phyloP scores from a whole-genome alignment of 1,284 basidiomycete genomes.

The Apiotrichum montevideense region DNA sequence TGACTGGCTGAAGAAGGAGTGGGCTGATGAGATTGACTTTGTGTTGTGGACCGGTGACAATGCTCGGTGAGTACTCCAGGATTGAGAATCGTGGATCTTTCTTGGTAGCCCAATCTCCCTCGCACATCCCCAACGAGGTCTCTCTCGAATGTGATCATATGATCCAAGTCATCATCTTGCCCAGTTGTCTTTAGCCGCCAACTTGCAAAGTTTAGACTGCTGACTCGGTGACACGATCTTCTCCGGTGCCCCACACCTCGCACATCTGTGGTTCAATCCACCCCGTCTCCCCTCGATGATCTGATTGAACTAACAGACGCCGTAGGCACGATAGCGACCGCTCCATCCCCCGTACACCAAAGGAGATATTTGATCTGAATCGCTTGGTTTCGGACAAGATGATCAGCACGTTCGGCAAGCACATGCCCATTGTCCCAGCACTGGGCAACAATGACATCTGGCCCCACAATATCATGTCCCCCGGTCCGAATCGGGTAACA shows the following conservation, averaged over 20 bases:
- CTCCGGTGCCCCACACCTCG: no score
- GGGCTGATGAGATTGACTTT: slow-evolving; percentile 81
- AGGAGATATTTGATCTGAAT: slow-evolving; percentile 76
- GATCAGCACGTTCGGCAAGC: slow-evolving; percentile 61
- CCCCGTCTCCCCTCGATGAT: slow-evolving; percentile 29
- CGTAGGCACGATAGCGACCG: slow-evolving; percentile 81
- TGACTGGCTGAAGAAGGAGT: slow-evolving; percentile 70
- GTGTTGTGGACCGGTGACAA: slow-evolving; percentile 91
- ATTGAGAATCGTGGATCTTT: no score
- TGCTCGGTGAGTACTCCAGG: slow-evolving; percentile 57
- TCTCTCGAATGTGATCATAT: no score
- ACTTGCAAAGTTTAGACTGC: not conserved
- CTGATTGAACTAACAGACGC: slow-evolving; percentile 38
- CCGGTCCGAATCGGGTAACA: slow-evolving; percentile 74
- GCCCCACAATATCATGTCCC: slow-evolving; percentile 58
- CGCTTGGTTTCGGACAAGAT: slow-evolving; percentile 63
- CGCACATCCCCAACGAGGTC: no score
- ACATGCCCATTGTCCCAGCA: slow-evolving; percentile 75
- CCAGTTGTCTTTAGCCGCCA: no score
- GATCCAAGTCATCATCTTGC: no score
- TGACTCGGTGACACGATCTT: no score
- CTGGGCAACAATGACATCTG: slow-evolving; percentile 88
- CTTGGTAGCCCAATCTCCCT: no score
- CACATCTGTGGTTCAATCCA: no score
- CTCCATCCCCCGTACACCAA: slow-evolving; percentile 66